Conservation (phyloP, 768 basidiomycete species). For the Chalciporus sphaerocephalus region DNA sequence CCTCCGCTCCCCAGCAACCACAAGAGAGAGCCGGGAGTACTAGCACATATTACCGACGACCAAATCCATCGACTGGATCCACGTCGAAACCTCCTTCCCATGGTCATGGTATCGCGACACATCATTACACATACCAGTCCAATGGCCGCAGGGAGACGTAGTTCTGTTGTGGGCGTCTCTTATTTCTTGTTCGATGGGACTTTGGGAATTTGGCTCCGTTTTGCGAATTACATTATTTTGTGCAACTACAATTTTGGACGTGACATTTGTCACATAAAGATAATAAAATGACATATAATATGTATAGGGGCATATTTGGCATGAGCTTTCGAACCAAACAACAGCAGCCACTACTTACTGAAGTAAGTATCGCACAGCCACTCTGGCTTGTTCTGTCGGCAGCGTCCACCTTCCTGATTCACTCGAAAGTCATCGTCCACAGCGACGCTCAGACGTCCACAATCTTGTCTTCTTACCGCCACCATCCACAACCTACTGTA, state of each 20-base stretch:
- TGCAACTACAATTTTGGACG: constrained; percentile 4
- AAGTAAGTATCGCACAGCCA: constrained; percentile 25
- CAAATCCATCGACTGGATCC: constrained; percentile 25
- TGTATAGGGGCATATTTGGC: constrained; percentile 22
- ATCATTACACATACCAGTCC: constrained; percentile 46
- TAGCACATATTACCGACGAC: constrained; percentile 54
- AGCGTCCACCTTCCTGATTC: constrained; percentile 16
- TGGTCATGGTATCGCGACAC: constrained; percentile 25
- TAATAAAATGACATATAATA: neutral
- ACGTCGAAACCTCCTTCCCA: constrained; percentile 25
- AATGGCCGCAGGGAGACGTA: constrained; percentile 36
- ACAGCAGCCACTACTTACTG: constrained; percentile 13
- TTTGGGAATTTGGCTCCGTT: constrained; percentile 4
- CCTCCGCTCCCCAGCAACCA: constrained; percentile 37
- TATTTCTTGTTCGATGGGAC: constrained; percentile 5
- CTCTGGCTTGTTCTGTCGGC: constrained; percentile 10
- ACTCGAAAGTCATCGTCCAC: constrained; percentile 11
- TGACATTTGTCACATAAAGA: constrained; percentile 20
- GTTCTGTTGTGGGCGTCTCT: neutral
- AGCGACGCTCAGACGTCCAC: constrained; percentile 2
- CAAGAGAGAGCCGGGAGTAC: constrained; percentile 27
- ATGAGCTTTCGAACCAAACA: constrained; percentile 25
- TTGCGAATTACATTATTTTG: constrained; percentile 16
- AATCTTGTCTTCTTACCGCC: constrained; percentile 17
- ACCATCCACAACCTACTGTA: constrained; percentile 4